These are phyloP conservation scores for Microdochium nivale DNA, from an alignment of 2,329 filamentous ascomycete genomes.

Conservation along the genomic window DNA sequence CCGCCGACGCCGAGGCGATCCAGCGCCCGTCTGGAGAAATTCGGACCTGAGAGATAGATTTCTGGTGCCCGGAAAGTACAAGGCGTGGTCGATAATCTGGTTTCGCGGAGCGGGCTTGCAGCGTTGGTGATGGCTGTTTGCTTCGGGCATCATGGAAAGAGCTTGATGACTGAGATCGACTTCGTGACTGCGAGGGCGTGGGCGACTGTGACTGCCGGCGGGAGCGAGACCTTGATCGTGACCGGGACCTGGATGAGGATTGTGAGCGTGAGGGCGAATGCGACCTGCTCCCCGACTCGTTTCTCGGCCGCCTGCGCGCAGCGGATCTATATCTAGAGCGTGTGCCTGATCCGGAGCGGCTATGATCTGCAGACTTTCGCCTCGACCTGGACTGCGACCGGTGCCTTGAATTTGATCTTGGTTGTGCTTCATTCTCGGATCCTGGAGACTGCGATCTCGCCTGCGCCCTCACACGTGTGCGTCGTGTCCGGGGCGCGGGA, in stretches of 20 bases:
- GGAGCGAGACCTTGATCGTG: constrained; percentile 7
- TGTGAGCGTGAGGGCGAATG: constrained; percentile 4
- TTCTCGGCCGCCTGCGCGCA: too few species aligned
- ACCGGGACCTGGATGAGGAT: constrained; percentile 10
- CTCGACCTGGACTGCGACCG: constrained; percentile 10
- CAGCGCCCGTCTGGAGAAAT: constrained; percentile 86
- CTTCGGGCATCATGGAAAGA: constrained; percentile 3
- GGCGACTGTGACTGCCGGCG: constrained; percentile 10
- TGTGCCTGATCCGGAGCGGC: neutral
- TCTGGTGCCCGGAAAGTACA: constrained; percentile 67
- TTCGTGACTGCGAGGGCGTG: constrained; percentile 6
- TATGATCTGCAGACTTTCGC: neutral
- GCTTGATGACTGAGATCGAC: neutral
- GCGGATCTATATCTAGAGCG: constrained; percentile 5
- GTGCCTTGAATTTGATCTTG: constrained; percentile 10
- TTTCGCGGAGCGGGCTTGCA: constrained; percentile 49
- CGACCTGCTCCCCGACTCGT: neutral
- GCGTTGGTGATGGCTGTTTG: constrained; percentile 22
- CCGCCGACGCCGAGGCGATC: constrained; percentile 85
- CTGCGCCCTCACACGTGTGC: neutral
- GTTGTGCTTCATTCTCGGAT: neutral
- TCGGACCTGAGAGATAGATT: constrained; percentile 73
- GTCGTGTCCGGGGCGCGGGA: neutral
- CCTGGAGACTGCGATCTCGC: neutral
- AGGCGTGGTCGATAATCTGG: constrained; percentile 63